Evolutionary conservation across 495 filamentous ascomycete genomes (phyloP), one percentile per base, ranked within the genome.

Genomic region (Parachaetomium inaequale): DNA sequence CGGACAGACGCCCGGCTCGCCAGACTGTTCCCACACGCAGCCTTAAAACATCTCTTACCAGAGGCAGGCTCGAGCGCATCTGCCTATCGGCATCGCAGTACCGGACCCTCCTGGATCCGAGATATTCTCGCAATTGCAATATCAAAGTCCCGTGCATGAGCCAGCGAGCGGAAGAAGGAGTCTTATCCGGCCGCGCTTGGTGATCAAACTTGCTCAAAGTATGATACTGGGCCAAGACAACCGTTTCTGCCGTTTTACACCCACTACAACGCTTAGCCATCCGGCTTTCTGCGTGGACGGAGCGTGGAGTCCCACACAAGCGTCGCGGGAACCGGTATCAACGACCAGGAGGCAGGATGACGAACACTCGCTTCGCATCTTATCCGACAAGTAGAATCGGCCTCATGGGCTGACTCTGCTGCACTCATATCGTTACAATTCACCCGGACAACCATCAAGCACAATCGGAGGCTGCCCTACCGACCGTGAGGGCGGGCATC

Each of bases 71-170:
- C 19, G 8, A 45, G 21, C 3, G 8, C 36, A 12, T 12, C 10
- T 40, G 4, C 23, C 26, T 21, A 23, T 14, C n/a, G 21, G n/a
- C 46, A 28, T 23, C 4, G 4, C 46, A 49, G 7, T 28, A 10
- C 26, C 28, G 49, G 14, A 19, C 1, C 15, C 12, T 52, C 32
- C 26, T 32, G 7, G 2, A 7, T 17, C 7, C 15, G n/a, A 15
- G 49, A 26, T 4, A 10, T 47, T 23, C 26, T 34, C n/a, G n/a
- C n/a, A n/a, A n/a, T 49, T 25, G 43, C 56, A 32, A 45, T 58
- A 29, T 58, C 29, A 58, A 45, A 58, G 19, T 47, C 40, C 38
- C 55, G 26, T 45, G 43, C 55, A 58, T 45, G 55, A 11, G 10
- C 4, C 6, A 56, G 25, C 52, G 4, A 26, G 54, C 50, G 29